These are phyloP conservation scores for Sclerotinia spermophila DNA, from an alignment of 2,329 filamentous ascomycete species.

Conservation along the genomic window DNA sequence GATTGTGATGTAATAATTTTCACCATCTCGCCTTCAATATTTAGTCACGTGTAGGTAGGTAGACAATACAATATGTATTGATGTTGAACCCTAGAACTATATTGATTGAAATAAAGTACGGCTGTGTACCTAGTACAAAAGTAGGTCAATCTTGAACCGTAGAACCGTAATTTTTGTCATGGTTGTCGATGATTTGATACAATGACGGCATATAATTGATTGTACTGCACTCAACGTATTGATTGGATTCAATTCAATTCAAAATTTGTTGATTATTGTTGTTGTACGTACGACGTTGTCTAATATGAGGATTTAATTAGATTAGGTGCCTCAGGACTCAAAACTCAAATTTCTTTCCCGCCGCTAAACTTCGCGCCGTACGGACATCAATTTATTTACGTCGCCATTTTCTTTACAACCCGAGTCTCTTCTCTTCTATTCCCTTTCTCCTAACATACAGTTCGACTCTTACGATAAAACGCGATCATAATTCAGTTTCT, in stretches of 20 bases:
- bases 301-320: background rate
- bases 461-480: background rate
- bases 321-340: background rate
- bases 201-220: background rate
- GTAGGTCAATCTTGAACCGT: background rate
- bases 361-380: conserved; percentile 1
- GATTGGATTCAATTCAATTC: background rate
- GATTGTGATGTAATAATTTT: background rate
- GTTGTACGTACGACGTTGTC: too few species aligned
- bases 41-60: background rate
- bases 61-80: background rate
- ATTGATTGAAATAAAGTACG: background rate
- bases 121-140: too few species aligned
- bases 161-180: background rate
- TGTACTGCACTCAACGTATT: background rate
- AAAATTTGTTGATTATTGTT: background rate
- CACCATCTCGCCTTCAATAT: background rate
- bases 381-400: conserved; percentile 1
- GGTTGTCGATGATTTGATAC: background rate
- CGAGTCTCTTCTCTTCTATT: conserved; percentile 7
- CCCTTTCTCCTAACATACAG: background rate
- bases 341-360: background rate
- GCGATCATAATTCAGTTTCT: background rate
- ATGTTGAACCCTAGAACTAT: too few species aligned
- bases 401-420: background rate